These are phyloP conservation scores for Arachnomyces sp. DNA, from an alignment of 2,329 filamentous ascomycete genomes.

Conservation along the genomic window DNA sequence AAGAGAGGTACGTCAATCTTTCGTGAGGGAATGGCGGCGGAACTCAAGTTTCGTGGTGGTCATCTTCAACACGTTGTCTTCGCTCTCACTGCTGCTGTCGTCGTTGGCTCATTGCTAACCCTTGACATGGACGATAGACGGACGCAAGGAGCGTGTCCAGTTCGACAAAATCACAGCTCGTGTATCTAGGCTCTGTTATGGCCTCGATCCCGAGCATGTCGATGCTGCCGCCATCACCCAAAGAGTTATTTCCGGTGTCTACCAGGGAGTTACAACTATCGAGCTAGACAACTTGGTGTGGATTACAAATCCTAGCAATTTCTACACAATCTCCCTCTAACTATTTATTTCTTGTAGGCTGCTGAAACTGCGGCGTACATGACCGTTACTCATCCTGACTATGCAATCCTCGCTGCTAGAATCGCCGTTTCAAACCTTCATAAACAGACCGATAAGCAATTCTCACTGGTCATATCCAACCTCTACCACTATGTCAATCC, in stretches of 20 bases:
- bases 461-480: slow-evolving; percentile 88
- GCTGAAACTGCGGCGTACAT: slow-evolving; percentile 99
- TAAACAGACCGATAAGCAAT: slow-evolving; percentile 99
- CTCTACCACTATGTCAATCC: slow-evolving; percentile 96
- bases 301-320: not conserved
- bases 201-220: slow-evolving; percentile 89
- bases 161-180: slow-evolving; percentile 99
- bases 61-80: slow-evolving; percentile 1
- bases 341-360: slow-evolving; percentile 52
- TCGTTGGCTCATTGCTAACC: slow-evolving; percentile 14
- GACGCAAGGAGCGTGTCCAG: slow-evolving; percentile 98
- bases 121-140: slow-evolving; percentile 54
- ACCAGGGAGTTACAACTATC: slow-evolving; percentile 92
- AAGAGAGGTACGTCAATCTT: slow-evolving; percentile 49
- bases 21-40: not conserved
- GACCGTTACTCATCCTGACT: slow-evolving; percentile 98
- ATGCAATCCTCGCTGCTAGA: slow-evolving; percentile 94
- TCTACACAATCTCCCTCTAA: slow-evolving; percentile 13
- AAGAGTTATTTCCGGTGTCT: slow-evolving; percentile 98
- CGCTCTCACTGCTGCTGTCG: slow-evolving; percentile 14
- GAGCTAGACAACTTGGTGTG: slow-evolving; percentile 94
- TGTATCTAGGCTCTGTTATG: slow-evolving; percentile 95
- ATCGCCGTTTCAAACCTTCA: slow-evolving; percentile 99
- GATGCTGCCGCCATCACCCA: slow-evolving; percentile 97
- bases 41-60: not conserved